Evolutionary conservation across 2,329 filamentous ascomycete genomes (phyloP).

Genomic region (Diaporthe capsici): DNA sequence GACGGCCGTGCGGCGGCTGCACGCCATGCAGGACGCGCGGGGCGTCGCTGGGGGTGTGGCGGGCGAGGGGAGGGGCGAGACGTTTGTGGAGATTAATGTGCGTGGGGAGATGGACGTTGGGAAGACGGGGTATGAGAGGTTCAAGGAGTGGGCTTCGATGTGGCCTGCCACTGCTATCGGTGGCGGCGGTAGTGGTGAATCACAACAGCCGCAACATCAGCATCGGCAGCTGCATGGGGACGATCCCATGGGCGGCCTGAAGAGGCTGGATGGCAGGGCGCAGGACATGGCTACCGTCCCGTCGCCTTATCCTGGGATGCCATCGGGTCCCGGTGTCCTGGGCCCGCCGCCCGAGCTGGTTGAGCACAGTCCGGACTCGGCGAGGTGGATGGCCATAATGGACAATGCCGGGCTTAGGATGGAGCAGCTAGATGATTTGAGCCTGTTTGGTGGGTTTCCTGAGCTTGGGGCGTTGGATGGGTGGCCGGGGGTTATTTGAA

Average conservation of each 20-base stretch:
- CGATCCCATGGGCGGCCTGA: not conserved
- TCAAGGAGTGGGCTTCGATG: constrained; percentile 39
- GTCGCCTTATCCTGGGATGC: constrained; percentile 19
- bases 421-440: constrained; percentile 39
- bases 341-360: constrained; percentile 15
- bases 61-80: not conserved
- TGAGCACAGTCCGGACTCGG: constrained; percentile 38
- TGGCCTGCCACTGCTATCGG: constrained; percentile 17
- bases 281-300: constrained; percentile 8
- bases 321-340: not conserved
- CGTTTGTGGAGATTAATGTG: constrained; percentile 6
- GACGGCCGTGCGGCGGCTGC: constrained; percentile 39
- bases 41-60: not conserved
- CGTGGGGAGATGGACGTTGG: constrained; percentile 33
- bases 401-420: constrained; percentile 29
- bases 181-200: not conserved
- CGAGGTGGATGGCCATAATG: constrained; percentile 39
- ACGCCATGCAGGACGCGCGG: constrained; percentile 38
- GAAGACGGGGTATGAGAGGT: constrained; percentile 41
- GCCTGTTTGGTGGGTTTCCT: constrained; percentile 40
- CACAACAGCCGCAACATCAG: not conserved
- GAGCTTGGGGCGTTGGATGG: constrained; percentile 40
- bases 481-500: constrained; percentile 35
- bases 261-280: not conserved
- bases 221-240: not conserved